Conservation (phyloP, 2,329 filamentous ascomycete species). For the Knufia petricola region DNA sequence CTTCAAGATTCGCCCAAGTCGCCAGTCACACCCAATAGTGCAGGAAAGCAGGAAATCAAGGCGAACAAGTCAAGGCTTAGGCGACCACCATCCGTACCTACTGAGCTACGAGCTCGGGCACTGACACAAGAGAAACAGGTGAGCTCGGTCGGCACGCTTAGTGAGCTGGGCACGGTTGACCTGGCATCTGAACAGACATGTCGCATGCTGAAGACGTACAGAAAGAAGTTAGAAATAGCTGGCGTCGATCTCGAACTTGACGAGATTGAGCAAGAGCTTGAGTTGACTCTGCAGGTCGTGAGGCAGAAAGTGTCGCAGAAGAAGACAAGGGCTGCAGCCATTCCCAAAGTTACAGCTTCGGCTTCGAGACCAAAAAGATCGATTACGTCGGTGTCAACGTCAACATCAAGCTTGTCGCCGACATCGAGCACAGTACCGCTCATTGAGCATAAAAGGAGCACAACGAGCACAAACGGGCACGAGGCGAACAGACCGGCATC, state of each 20-base stretch:
- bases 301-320: slow-evolving; percentile 29
- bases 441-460: not conserved
- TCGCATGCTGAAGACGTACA: slow-evolving; percentile 48
- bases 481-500: not conserved
- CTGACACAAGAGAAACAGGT: slow-evolving; percentile 29
- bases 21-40: slow-evolving; percentile 18
- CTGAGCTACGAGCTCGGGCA: slow-evolving; percentile 41
- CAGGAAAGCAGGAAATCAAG: slow-evolving; percentile 22
- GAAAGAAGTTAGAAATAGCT: slow-evolving; percentile 41
- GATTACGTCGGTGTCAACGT: not conserved
- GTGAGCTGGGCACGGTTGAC: slow-evolving; percentile 40
- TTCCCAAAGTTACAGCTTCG: not conserved
- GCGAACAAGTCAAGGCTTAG: slow-evolving; percentile 33
- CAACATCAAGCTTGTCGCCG: too few relatives aligned
- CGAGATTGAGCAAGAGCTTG: slow-evolving; percentile 50
- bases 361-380: not conserved
- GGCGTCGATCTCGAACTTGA: slow-evolving; percentile 40
- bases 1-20: slow-evolving; percentile 18
- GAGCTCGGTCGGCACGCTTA: slow-evolving; percentile 21
- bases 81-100: slow-evolving; percentile 28
- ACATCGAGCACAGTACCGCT: not conserved
- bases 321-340: not conserved
- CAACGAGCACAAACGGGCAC: not conserved
- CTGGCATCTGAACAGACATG: slow-evolving; percentile 49
- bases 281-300: slow-evolving; percentile 36